Evolutionary conservation across 2,329 filamentous ascomycete species (phyloP), one percentile per base, ranked within the genome.

Genomic region (Colletotrichum filicis): DNA sequence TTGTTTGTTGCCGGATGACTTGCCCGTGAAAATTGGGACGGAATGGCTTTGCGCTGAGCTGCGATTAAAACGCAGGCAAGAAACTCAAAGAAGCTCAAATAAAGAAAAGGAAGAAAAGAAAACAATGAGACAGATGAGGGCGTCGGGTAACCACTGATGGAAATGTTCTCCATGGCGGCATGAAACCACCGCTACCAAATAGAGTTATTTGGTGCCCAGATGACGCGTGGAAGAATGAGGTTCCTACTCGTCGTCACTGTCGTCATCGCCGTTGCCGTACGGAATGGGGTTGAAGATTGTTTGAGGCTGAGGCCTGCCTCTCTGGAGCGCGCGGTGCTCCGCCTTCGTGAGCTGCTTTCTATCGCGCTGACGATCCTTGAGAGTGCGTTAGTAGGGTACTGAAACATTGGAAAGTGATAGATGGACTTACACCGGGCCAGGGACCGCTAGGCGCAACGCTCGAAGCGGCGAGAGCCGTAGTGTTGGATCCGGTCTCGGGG

Each of bases 271-370:
- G 9, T 61, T 37, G 16, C 35, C 58, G 46, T 70, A 53, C n/a
- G 59, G 60, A 46, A 61, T 46, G 28, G 22, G 22, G n/a, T 26
- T 22, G 42, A 22, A 22, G 16, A 22, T 28, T 11, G 56, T 32
- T 12, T 35, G 59, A 35, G 14, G 32, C 32, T 35, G 32, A 35
- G 66, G 71, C 49, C 57, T 28, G 28, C 57, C 46, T 60, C 49
- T 58, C 56, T 73, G 71, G 26, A 60, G 49, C 3, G 65, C 55
- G 11, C 46, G 71, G 26, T 73, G 71, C 61, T 73, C 71, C 56
- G 57, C 49, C 24, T 65, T 35, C 11, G 71, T 37, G 30, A 73
- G 55, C 24, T 70, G 66, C 67, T 66, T 73, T 26, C 71, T 35
- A 16, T 71, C 67, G n/a, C 35, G 22, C 37, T 72, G 67, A 28